These are phyloP conservation scores for Cytospora mali DNA, from an alignment of 2,329 filamentous ascomycete species.

Conservation along the genomic window DNA sequence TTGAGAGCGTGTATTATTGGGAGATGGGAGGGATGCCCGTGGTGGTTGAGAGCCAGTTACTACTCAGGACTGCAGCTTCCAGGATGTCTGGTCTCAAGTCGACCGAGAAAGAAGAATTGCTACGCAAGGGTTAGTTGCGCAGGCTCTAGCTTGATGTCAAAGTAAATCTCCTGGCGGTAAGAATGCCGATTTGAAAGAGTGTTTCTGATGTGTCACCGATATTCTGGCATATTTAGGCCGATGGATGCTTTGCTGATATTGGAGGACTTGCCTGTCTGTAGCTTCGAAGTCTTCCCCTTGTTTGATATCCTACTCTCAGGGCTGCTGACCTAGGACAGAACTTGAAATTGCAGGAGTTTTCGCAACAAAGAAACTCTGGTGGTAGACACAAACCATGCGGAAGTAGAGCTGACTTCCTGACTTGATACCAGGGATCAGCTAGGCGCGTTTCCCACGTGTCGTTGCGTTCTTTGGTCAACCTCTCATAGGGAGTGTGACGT, in stretches of 20 bases:
- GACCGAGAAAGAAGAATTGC: slow-evolving; percentile 1
- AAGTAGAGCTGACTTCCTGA: not conserved
- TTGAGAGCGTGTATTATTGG: not conserved
- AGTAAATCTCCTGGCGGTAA: not conserved
- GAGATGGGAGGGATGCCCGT: not conserved
- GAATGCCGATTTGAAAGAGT: not conserved
- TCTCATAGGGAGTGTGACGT: not conserved
- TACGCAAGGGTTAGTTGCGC: slow-evolving; percentile 14
- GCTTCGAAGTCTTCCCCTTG: not conserved
- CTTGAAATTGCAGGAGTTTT: not conserved
- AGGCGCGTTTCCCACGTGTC: not conserved
- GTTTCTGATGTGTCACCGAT: not conserved
- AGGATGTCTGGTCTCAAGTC: not conserved
- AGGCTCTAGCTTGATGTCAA: not conserved
- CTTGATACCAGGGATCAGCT: not conserved
- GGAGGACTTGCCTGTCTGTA: not conserved
- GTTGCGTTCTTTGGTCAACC: not conserved
- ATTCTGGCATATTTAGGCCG: not conserved
- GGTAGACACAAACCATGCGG: not conserved
- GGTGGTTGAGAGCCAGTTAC: not conserved
- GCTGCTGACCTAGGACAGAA: not conserved
- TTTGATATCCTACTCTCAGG: not conserved
- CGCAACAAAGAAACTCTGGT: not conserved
- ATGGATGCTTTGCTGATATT: not conserved
- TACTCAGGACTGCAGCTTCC: not conserved